A percentile compares a stretch with the other conserved stretches of the same genome.
These are phyloP conservation scores for Colletotrichum costaricense DNA, from an alignment of 2,329 filamentous ascomycete species.

Conservation along the genomic window DNA sequence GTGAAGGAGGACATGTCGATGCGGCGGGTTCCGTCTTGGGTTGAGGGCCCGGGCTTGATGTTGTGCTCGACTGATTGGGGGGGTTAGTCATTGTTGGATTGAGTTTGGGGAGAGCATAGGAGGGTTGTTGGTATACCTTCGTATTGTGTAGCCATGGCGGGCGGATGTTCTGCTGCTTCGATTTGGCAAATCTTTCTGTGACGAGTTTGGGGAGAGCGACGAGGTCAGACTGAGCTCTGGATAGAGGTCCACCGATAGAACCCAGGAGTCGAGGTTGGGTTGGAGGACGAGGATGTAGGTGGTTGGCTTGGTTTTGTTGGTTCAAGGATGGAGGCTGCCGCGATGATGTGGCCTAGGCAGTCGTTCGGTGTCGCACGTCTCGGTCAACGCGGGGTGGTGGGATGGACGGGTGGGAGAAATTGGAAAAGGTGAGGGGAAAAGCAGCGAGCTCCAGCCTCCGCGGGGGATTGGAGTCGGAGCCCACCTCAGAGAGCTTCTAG, in stretches of 20 bases:
- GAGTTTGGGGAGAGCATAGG: conserved; percentile 12
- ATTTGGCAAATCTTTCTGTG: neutral
- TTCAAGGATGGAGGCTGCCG: conserved; percentile 24
- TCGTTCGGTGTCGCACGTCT: conserved; percentile 33
- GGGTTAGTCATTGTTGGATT: conserved; percentile 16
- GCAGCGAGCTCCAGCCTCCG: neutral
- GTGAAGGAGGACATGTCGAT: conserved; percentile 74
- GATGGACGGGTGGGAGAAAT: neutral
- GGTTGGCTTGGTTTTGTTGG: neutral
- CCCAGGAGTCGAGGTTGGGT: neutral
- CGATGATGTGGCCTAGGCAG: conserved; percentile 35
- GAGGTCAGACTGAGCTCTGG: neutral
- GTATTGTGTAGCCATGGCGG: conserved; percentile 66
- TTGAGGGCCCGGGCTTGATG: conserved; percentile 58
- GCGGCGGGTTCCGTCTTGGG: conserved; percentile 60
- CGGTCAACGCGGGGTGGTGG: conserved; percentile 6
- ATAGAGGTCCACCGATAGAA: no score
- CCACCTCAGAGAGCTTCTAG: neutral
- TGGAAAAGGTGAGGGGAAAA: neutral
- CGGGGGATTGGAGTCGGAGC: neutral
- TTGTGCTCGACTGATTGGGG: conserved; percentile 69
- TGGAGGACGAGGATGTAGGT: neutral
- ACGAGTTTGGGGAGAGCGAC: neutral
- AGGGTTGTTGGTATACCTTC: conserved; percentile 54
- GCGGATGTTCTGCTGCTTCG: neutral